phyloP scores from a whole-genome alignment of 805 yeast genomes.

The Wickerhamiella domercqiae region DNA sequence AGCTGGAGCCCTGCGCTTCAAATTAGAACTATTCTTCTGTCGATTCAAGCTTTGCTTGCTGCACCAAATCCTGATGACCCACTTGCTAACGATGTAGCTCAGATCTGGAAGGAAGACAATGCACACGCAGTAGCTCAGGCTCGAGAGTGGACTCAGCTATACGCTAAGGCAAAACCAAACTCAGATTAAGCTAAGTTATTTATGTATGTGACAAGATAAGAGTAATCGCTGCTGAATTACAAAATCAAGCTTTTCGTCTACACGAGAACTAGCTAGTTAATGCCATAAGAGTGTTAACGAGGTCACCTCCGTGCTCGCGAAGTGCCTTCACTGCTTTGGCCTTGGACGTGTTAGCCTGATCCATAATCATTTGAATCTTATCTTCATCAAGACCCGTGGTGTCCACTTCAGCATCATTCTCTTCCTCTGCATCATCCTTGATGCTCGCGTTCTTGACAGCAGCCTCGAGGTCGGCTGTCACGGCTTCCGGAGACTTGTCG shows the following conservation, averaged over 20 bases:
- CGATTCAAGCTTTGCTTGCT: slow-evolving; percentile 85
- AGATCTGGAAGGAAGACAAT: slow-evolving; percentile 86
- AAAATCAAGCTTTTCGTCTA: too few relatives aligned
- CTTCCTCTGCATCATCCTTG: slow-evolving; percentile 33
- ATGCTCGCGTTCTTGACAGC: slow-evolving; percentile 24
- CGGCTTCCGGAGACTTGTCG: slow-evolving; percentile 21
- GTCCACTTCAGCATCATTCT: slow-evolving; percentile 65
- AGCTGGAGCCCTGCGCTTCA: slow-evolving; percentile 98
- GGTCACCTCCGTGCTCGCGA: slow-evolving; percentile 76
- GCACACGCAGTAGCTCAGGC: slow-evolving; percentile 69
- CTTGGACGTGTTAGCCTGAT: slow-evolving; percentile 82
- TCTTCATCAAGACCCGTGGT: slow-evolving; percentile 68
- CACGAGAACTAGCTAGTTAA: slow-evolving; percentile 27
- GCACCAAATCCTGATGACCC: slow-evolving; percentile 99
- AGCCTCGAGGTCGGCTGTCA: slow-evolving; percentile 22
- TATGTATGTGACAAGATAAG: too few relatives aligned
- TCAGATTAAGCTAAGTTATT: background rate
- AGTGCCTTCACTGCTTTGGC: slow-evolving; percentile 85
- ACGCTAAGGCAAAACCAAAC: slow-evolving; percentile 26
- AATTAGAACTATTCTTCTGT: slow-evolving; percentile 77
- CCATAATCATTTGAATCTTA: slow-evolving; percentile 74
- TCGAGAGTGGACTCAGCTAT: slow-evolving; percentile 51
- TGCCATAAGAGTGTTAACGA: slow-evolving; percentile 87
- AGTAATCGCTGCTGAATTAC: too few relatives aligned
- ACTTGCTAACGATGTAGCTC: slow-evolving; percentile 93